Percentiles rank a stretch among this genome's conserved stretches.
Evolutionary conservation across 768 basidiomycete genomes (phyloP).

Genomic region (Naganishia kalamii): DNA sequence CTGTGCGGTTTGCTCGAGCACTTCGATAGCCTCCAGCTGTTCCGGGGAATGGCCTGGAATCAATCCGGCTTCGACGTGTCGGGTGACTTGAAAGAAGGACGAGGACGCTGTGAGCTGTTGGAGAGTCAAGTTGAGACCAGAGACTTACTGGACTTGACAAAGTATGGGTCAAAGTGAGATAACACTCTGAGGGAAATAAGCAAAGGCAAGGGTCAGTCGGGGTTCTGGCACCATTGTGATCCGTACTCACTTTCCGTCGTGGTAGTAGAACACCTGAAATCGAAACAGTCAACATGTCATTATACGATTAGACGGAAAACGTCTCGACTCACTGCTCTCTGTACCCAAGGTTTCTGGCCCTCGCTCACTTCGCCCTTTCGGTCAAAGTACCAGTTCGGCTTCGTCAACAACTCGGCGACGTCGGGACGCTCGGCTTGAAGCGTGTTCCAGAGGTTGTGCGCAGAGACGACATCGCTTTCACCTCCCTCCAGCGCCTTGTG

Average conservation of each 20-base stretch:
- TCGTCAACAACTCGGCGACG: constrained; percentile 33
- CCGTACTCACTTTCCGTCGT: constrained; percentile 26
- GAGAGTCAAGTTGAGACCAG: background rate
- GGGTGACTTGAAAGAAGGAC: constrained; percentile 22
- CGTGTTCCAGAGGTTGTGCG: constrained; percentile 42
- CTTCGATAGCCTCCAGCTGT: constrained; percentile 39
- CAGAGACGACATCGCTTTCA: constrained; percentile 41
- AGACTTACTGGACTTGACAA: constrained; percentile 32
- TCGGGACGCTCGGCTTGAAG: constrained; percentile 42
- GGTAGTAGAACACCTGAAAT: constrained; percentile 30
- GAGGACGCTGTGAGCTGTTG: background rate
- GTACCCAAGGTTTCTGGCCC: constrained; percentile 36
- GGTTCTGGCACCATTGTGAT: background rate
- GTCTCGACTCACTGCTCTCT: constrained; percentile 25
- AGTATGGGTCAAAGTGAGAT: constrained; percentile 38
- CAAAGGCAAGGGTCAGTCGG: background rate
- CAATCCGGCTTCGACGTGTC: constrained; percentile 32
- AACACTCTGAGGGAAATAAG: constrained; percentile 21
- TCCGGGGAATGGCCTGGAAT: constrained; percentile 32
- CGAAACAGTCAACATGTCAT: background rate
- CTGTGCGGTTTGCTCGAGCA: constrained; percentile 41
- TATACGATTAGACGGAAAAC: too few species aligned
- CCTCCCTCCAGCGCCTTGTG: constrained; percentile 43
- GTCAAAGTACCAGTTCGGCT: constrained; percentile 45
- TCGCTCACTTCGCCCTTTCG: constrained; percentile 44